Evolutionary conservation across 208 protist species (phyloP).

Genomic region (Acanthamoeba triangularis): DNA sequence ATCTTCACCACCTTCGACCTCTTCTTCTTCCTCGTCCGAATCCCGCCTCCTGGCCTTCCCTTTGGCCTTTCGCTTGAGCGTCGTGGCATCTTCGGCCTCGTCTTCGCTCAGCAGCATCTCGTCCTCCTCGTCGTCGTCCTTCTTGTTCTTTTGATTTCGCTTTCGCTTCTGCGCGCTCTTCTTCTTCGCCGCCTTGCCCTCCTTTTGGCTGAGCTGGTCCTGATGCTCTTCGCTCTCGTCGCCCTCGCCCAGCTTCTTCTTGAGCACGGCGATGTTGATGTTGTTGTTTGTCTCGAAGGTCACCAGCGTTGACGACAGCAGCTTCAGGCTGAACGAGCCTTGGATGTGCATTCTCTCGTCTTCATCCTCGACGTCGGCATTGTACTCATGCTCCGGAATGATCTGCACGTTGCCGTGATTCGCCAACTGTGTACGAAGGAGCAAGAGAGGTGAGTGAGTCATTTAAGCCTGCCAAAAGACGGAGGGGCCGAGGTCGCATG

Average conservation of each 20-base stretch:
- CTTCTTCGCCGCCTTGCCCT: background rate
- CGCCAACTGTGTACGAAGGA: conserved; percentile 16
- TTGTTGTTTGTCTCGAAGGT: conserved; percentile 74
- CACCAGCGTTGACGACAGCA: conserved; percentile 61
- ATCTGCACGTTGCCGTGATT: conserved; percentile 76
- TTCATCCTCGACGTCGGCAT: conserved; percentile 23
- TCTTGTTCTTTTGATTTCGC: conserved; percentile 8
- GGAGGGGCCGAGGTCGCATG: background rate
- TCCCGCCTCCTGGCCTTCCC: background rate
- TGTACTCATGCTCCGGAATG: conserved; percentile 27
- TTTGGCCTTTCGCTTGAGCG: background rate
- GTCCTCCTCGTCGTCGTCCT: conserved; percentile 33
- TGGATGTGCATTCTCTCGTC: conserved; percentile 45
- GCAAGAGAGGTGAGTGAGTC: background rate
- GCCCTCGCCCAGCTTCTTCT: conserved; percentile 63
- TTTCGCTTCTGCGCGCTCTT: conserved; percentile 42
- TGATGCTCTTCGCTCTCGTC: conserved; percentile 69
- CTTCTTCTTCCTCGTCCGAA: background rate
- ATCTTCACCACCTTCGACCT: background rate
- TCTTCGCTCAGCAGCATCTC: conserved; percentile 2
- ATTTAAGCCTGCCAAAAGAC: too few relatives aligned
- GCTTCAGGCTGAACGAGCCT: conserved; percentile 55
- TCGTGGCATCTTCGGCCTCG: background rate
- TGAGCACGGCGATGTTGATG: conserved; percentile 51
- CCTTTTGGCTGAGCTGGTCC: background rate